These are phyloP conservation scores for Galerina sulciceps DNA, from an alignment of 768 basidiomycete genomes.

Conservation along the genomic window DNA sequence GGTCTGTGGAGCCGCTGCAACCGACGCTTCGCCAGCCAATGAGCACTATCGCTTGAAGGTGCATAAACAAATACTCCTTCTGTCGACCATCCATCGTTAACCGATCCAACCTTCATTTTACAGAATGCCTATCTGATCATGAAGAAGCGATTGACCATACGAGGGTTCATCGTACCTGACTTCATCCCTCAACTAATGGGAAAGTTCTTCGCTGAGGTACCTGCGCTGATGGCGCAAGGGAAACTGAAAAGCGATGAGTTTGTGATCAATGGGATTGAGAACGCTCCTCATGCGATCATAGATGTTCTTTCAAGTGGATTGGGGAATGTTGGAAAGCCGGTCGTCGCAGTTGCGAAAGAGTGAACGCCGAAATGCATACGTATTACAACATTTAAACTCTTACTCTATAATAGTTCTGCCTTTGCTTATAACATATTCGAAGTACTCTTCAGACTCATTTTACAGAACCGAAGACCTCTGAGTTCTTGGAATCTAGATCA, in stretches of 20 bases:
- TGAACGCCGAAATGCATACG: background rate
- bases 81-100: background rate
- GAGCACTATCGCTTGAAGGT: conserved; percentile 7
- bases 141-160: conserved; percentile 2
- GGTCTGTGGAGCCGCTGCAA: conserved; percentile 1
- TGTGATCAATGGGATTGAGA: background rate
- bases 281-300: background rate
- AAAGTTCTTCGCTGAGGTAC: conserved; percentile 4
- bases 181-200: conserved; percentile 2
- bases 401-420: too few species aligned
- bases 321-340: background rate
- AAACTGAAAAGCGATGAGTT: background rate
- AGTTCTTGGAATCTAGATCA: too few species aligned
- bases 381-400: too few species aligned
- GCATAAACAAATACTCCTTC: background rate
- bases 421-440: too few species aligned
- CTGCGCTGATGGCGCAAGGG: conserved; percentile 4
- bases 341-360: conserved; percentile 3
- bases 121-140: conserved; percentile 7
- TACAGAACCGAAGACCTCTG: too few species aligned
- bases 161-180: conserved; percentile 8
- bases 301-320: background rate
- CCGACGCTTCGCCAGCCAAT: background rate
- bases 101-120: too few species aligned
- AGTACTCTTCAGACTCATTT: too few species aligned